These are phyloP conservation scores for Backusella psychrophila DNA, from an alignment of 192 early-diverging fungal species.

Conservation along the genomic window DNA sequence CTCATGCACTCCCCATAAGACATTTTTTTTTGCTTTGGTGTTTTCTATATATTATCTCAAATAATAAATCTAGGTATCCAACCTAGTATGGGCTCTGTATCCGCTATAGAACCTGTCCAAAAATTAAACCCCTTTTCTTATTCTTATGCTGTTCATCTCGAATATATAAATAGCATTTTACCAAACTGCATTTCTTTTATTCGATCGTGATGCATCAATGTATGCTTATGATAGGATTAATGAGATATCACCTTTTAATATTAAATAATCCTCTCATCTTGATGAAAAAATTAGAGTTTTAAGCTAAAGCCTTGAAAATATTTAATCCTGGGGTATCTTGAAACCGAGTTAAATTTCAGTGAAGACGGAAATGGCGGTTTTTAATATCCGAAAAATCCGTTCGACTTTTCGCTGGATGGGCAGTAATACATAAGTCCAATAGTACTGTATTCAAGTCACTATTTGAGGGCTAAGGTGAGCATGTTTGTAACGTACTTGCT, in stretches of 20 bases:
- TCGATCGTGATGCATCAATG: not conserved
- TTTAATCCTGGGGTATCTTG: too few relatives aligned
- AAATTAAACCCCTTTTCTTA: not conserved
- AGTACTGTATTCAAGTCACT: not conserved
- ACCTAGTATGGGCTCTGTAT: not conserved
- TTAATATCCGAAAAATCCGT: not conserved
- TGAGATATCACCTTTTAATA: not conserved
- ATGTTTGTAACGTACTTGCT: not conserved
- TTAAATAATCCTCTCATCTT: not conserved
- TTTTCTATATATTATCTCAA: not conserved
- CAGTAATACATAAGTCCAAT: not conserved
- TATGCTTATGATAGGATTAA: not conserved
- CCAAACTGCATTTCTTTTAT: not conserved
- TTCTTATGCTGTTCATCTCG: not conserved
- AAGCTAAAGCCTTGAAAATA: too few relatives aligned
- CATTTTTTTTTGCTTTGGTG: not conserved
- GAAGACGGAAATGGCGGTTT: not conserved
- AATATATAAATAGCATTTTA: not conserved
- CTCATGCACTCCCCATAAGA: not conserved
- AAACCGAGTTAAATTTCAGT: not conserved
- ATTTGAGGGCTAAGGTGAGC: not conserved
- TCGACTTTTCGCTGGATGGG: not conserved
- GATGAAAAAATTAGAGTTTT: not conserved
- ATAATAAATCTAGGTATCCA: not conserved
- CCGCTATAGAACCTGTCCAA: not conserved